Evolutionary conservation across 73 alveolate species (phyloP), one percentile per base, ranked within the genome.

Genomic region (Durusdinium trenchii): DNA sequence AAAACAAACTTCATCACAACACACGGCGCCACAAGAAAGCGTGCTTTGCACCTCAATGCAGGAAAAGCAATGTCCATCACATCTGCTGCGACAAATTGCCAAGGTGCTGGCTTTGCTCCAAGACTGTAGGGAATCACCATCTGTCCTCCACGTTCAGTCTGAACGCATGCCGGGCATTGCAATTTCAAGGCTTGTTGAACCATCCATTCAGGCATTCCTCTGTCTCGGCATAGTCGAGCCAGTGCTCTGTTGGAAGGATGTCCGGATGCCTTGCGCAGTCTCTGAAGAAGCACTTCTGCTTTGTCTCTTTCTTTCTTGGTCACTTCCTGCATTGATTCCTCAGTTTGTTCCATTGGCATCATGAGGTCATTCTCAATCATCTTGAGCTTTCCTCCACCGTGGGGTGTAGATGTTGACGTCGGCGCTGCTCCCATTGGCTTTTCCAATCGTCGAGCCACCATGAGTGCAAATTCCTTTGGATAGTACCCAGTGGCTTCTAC

Each of bases 211-310:
- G 94, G 94, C 48, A 83, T 18, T 1, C 94, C 73, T 50, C 94
- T 71, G 6, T 83, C 94, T 30, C 51, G 1, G 18, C 94, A 83
- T 0, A 83, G 47, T 0, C 73, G 1, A 0, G 94, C 94, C 51
- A 83, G 94, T 5, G 94, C 94, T 50, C 62, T 12, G 75, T 83
- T 83, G 0, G 76, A 30, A 0, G 94, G 94, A 3, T 83, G 94
- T 20, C 94, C 94, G 54, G 94, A 45, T 5, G 94, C 94, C 43
- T 46, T 42, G 94, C 50, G 94, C 3, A 83, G 94, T 50, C 75
- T 26, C 28, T 35, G 61, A 6, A 83, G 51, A 20, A 83, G 46
- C 5, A 50, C 50, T 35, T 30, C n/a, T 5, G 52, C 75, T 32
- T 38, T 38, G 35, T 76, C 87, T 45, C 32, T 35, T 3, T 1